A percentile compares a stretch with the other conserved stretches of the same genome.
Conservation (phyloP, 2,329 filamentous ascomycete species). For the Ophiobolus disseminans region DNA sequence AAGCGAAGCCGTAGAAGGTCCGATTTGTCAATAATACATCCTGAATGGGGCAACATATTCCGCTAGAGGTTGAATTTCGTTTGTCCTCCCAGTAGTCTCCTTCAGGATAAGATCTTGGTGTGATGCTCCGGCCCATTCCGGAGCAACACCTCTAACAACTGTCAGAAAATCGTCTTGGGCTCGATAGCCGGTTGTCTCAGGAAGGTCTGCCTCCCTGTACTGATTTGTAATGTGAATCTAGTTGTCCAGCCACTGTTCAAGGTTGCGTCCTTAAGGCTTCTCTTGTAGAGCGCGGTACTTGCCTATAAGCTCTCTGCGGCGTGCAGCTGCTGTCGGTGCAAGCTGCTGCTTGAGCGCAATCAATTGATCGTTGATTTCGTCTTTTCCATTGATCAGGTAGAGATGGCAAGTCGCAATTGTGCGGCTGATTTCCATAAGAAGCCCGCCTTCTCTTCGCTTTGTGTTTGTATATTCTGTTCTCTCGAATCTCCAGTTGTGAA, state of each 20-base stretch:
- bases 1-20: background rate
- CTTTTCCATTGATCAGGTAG: too few relatives aligned
- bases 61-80: background rate
- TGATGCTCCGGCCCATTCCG: background rate
- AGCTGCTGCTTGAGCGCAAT: too few relatives aligned
- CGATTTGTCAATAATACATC: background rate
- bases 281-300: constrained; percentile 1
- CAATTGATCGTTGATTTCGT: too few relatives aligned
- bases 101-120: background rate
- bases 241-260: constrained; percentile 1
- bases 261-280: background rate
- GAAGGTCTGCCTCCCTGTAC: background rate
- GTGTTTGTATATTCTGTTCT: too few relatives aligned
- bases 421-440: too few relatives aligned
- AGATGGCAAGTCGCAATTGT: too few relatives aligned
- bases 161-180: background rate
- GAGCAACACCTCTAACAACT: background rate
- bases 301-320: background rate
- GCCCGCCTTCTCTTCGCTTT: too few relatives aligned
- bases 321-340: background rate
- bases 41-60: background rate
- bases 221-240: constrained; percentile 2
- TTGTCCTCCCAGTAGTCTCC: background rate
- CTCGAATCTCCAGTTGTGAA: too few relatives aligned
- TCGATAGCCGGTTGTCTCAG: background rate